Percentiles rank a stretch among this genome's conserved stretches.
Conservation (phyloP, 345 rosid species). For the Carallia brachiata region DNA sequence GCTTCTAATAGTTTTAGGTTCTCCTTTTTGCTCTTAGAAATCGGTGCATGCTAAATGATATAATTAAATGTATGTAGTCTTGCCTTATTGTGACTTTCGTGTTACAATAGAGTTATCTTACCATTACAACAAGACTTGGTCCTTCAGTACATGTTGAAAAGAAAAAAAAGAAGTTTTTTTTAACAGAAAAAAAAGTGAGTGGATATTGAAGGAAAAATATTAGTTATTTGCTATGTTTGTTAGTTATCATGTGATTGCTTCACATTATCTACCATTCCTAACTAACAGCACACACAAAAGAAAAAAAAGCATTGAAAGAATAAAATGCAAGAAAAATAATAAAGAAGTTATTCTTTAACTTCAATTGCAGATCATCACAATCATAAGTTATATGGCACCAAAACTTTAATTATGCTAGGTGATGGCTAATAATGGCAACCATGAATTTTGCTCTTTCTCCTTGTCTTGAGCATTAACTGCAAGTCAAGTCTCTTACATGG, state of each 20-base stretch:
- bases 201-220: neutral
- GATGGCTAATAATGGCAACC: constrained; percentile 30
- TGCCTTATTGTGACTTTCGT: too few species aligned
- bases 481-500: neutral
- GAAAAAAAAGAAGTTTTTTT: too few species aligned
- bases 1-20: constrained; percentile 12
- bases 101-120: too few species aligned
- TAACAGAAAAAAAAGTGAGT: neutral
- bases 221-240: constrained; percentile 13
- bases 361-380: constrained; percentile 45
- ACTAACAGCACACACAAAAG: constrained; percentile 28
- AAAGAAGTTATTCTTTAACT: constrained; percentile 12
- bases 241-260: constrained; percentile 41
- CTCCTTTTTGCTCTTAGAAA: neutral
- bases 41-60: too few species aligned
- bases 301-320: neutral
- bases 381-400: constrained; percentile 60
- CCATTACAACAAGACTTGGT: too few species aligned
- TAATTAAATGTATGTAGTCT: too few species aligned
- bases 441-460: neutral
- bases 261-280: constrained; percentile 53
- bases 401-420: constrained; percentile 52
- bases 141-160: too few species aligned
- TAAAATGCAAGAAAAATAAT: neutral
- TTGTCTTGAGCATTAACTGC: neutral